Percentiles rank a stretch among this genome's conserved stretches.
Conservation (phyloP, 305 asterid genomes). For the Fraxinus xanthoxyloides region DNA sequence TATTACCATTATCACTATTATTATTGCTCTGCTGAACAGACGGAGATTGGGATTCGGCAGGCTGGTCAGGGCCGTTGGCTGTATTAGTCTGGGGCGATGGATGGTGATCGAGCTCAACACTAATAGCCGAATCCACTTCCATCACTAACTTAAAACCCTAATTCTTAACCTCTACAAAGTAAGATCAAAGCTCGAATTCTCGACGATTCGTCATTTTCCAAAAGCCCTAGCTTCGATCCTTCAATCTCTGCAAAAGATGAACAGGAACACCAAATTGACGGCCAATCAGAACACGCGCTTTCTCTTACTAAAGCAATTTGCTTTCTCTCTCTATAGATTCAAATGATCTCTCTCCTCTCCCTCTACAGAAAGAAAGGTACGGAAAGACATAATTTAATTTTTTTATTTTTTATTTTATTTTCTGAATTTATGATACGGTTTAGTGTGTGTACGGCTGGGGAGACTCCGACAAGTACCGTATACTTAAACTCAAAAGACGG, state of each 20-base stretch:
- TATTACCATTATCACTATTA: slow-evolving; percentile 31
- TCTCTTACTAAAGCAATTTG: slow-evolving; percentile 26
- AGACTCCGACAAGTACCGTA: slow-evolving; percentile 20
- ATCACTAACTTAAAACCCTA: slow-evolving; percentile 57
- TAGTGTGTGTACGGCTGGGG: slow-evolving; percentile 12
- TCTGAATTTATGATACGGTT: background rate
- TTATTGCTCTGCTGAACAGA: slow-evolving; percentile 30
- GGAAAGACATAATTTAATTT: background rate
- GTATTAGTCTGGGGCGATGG: slow-evolving; percentile 49
- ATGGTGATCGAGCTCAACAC: slow-evolving; percentile 74
- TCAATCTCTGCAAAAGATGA: background rate
- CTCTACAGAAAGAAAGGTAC: background rate
- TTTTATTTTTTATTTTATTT: background rate
- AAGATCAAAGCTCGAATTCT: slow-evolving; percentile 61
- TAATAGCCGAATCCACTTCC: slow-evolving; percentile 88
- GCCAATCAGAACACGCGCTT: slow-evolving; percentile 33
- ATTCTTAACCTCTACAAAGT: slow-evolving; percentile 29
- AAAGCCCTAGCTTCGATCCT: slow-evolving; percentile 48
- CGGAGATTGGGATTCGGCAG: slow-evolving; percentile 43
- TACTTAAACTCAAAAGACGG: slow-evolving; percentile 20
- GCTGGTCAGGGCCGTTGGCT: slow-evolving; percentile 39
- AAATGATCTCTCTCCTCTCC: background rate
- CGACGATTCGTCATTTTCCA: slow-evolving; percentile 44
- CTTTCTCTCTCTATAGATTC: slow-evolving; percentile 25
- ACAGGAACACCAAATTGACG: slow-evolving; percentile 25